A percentile compares a stretch with the other conserved stretches of the same genome.
Evolutionary conservation across 345 rosid species (phyloP).

Genomic region (Gossypium rotundifolium): DNA sequence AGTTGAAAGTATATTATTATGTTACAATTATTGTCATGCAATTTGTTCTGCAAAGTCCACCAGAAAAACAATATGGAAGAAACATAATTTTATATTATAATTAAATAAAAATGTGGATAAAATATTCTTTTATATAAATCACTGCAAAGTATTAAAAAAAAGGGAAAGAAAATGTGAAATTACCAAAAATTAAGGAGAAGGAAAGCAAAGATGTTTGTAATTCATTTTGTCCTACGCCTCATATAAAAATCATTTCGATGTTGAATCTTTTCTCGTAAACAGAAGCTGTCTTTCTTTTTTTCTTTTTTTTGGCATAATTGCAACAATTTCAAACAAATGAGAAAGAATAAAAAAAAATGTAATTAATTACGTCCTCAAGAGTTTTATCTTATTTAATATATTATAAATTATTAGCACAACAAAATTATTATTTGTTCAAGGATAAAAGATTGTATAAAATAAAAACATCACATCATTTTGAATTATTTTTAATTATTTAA

Average conservation of each 20-base stretch:
- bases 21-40: too few relatives aligned
- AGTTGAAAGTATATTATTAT: too few relatives aligned
- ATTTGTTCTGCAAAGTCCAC: too few relatives aligned
- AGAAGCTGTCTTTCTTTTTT: neutral
- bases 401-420: neutral
- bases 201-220: neutral
- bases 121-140: neutral
- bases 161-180: neutral
- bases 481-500: too few relatives aligned
- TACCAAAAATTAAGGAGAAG: constrained; percentile 20
- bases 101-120: neutral
- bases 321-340: neutral
- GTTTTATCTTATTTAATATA: neutral
- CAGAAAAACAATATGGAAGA: too few relatives aligned
- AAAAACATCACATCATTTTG: rapidly evolving
- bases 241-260: neutral
- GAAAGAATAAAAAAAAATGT: neutral
- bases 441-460: too few relatives aligned
- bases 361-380: neutral
- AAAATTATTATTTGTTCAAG: neutral
- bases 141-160: neutral
- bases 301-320: neutral
- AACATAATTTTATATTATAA: neutral
- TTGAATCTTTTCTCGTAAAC: neutral
- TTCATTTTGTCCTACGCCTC: neutral